Evolutionary conservation across 208 protist species (phyloP).

Genomic region (Tritrichomonas musculus): DNA sequence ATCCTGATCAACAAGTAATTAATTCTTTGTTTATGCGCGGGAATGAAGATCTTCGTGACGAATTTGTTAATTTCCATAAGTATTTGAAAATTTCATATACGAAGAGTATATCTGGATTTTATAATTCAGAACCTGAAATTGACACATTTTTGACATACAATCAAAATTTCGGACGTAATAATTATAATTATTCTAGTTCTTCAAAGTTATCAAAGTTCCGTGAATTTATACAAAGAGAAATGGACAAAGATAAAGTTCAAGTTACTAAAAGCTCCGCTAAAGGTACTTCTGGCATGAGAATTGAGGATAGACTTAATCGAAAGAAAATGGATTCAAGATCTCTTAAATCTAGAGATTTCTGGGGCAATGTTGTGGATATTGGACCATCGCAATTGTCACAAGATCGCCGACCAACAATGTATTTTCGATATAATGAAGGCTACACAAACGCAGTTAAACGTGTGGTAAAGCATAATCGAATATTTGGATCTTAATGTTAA

Average conservation of each 20-base stretch:
- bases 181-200: too few species aligned
- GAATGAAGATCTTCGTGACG: background rate
- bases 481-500: background rate
- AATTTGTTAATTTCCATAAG: background rate
- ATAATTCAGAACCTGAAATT: background rate
- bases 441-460: background rate
- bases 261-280: background rate
- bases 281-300: background rate
- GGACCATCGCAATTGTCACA: background rate
- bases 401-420: background rate
- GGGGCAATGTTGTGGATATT: background rate
- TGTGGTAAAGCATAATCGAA: background rate
- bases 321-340: background rate
- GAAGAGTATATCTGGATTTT: background rate
- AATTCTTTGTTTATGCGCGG: background rate
- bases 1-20: background rate
- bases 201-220: background rate
- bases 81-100: background rate
- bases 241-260: background rate
- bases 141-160: background rate
- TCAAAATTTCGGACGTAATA: background rate
- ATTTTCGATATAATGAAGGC: conserved; percentile 25
- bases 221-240: background rate
- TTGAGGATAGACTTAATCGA: background rate
- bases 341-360: background rate